Evolutionary conservation across 2,329 filamentous ascomycete species (phyloP), one percentile per base, ranked within the genome.

Genomic region (Fusarium begoniae): DNA sequence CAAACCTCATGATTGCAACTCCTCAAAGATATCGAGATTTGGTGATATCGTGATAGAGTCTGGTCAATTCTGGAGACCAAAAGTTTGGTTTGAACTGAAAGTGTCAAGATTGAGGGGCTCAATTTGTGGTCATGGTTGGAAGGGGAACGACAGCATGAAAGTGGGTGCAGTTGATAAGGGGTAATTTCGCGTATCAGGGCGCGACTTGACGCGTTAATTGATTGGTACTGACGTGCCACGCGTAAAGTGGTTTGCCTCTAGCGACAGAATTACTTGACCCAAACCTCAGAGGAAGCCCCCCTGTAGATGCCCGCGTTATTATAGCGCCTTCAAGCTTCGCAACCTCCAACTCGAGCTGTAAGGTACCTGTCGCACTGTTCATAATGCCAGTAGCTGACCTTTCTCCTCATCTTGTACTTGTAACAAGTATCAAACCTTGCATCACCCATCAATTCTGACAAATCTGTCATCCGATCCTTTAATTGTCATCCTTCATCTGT

Each of bases 151-250:
- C 32, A 53, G 59, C 59, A 57, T 54, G 53, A 41, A 69, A 68
- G 72, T 75, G 73, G 75, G 68, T 63, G 72, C 59, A 44, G 32
- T 56, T 24, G 60, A 68, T 65, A 65, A 57, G 72, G 72, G 63
- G 63, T 63, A 77, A 77, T 77, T 75, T 80, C 75, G 76, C 72
- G 79, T 74, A 22, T 61, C 32, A n/a, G 53, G 45, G 74, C 80
- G 80, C 78, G 79, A 51, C 54, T 26, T 38, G 64, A 80, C 85
- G 85, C 84, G 85, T 87, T 82, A 85, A 87, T 82, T 85, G 82
- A 70, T 63, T 61, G 76, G 41, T 12, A 12, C 47, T 75, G 73
- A 82, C 83, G 82, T 66, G n/a, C 15, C 32, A 73, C 83, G 81
- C 78, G 82, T 83, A 82, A 85, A 85, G 82, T 80, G 78, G 75